phyloP scores from a whole-genome alignment of 2,329 filamentous ascomycete species.

The Paraphoma chrysanthemicola region DNA sequence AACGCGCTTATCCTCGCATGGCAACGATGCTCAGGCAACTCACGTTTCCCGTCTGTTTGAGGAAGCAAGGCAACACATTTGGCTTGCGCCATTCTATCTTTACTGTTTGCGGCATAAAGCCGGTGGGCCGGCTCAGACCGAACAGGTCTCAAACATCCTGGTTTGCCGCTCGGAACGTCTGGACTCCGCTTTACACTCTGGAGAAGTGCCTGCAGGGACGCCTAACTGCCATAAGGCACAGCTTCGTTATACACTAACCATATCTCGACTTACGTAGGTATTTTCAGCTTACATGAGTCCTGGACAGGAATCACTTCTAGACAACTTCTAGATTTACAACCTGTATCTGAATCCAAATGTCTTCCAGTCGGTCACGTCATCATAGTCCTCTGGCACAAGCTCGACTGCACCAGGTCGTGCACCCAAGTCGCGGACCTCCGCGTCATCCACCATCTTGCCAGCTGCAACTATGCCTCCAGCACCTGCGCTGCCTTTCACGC shows the following conservation, averaged over 20 bases:
- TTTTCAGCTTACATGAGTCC: too few species aligned
- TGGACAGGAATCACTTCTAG: too few species aligned
- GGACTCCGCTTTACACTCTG: conserved; percentile 14
- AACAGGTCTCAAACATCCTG: conserved; percentile 23
- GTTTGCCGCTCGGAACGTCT: conserved; percentile 29
- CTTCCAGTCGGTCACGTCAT: conserved; percentile 34
- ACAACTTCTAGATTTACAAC: conserved; percentile 5
- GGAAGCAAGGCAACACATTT: conserved; percentile 2
- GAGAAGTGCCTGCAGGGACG: too few species aligned
- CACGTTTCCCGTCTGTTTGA: conserved; percentile 33
- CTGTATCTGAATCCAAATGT: conserved; percentile 35
- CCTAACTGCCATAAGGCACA: too few species aligned
- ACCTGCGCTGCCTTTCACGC: conserved; percentile 26
- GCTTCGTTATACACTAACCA: too few species aligned
- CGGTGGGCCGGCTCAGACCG: conserved; percentile 23
- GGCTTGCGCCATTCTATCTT: conserved; percentile 3
- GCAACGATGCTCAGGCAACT: conserved; percentile 13
- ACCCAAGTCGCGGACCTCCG: conserved; percentile 3
- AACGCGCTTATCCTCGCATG: conserved; percentile 8
- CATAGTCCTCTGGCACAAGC: conserved; percentile 26
- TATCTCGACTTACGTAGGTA: too few species aligned
- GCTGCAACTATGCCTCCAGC: conserved; percentile 23
- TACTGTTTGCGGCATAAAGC: conserved; percentile 7
- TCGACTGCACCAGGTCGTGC: conserved; percentile 12
- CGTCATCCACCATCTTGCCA: conserved; percentile 17